Conservation (phyloP, 2,329 filamentous ascomycete species). For the Aspergillus alliaceus region DNA sequence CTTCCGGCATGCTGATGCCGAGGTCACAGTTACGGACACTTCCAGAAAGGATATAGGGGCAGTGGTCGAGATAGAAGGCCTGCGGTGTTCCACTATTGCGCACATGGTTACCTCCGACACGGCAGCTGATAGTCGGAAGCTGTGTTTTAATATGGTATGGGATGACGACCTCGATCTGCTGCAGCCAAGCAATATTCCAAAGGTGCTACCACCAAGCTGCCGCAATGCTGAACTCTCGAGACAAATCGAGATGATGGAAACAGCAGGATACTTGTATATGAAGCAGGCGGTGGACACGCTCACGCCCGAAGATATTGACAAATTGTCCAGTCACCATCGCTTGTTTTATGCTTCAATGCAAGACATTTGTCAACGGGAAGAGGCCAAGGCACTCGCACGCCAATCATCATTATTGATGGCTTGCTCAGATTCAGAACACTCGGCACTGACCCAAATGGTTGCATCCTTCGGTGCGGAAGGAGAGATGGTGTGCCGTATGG, state of each 20-base stretch:
- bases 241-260: not conserved
- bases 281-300: not conserved
- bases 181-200: not conserved
- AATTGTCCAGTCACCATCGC: not conserved
- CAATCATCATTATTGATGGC: not conserved
- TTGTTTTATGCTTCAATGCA: not conserved
- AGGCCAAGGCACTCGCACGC: not conserved
- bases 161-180: not conserved
- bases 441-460: not conserved
- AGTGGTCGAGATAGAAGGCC: not conserved
- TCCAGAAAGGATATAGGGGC: not conserved
- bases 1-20: not conserved
- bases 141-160: not conserved
- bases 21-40: not conserved
- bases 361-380: not conserved
- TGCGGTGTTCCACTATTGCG: not conserved
- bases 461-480: not conserved
- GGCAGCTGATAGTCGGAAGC: not conserved
- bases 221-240: not conserved
- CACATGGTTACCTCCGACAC: not conserved
- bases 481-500: conserved; percentile 6
- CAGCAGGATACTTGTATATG: not conserved
- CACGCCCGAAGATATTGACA: not conserved
- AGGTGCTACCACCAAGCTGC: not conserved
- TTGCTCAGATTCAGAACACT: not conserved